Evolutionary conservation across 2,329 filamentous ascomycete genomes (phyloP), one percentile per base, ranked within the genome.

Genomic region (Cercospora sp.): DNA sequence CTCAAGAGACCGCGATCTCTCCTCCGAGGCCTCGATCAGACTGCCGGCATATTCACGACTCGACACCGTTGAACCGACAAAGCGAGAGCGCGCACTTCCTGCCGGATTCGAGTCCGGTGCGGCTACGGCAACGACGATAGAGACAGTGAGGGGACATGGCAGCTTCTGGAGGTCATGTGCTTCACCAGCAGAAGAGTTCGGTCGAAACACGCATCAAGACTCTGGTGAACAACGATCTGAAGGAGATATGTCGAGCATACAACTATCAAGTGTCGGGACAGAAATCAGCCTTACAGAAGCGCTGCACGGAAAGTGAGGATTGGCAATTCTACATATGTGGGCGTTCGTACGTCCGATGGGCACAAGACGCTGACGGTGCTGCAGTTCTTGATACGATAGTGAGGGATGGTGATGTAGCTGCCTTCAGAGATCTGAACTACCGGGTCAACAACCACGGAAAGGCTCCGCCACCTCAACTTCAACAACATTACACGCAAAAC

Each of bases 201-300:
- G 58, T 77, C 20, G 74, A 75, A 58, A 69, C 74, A n/a, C 70
- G 70, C 31, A 72, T 79, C 65, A 87, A 87, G 75, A 84, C 80
- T 8, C 79, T 89, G 63, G 82, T 88, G 64, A 89, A 88, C 76
- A 83, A 82, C 68, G 89, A 94, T 74, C 86, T 97, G 60, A 91
- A 93, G 74, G 85, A 85, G 63, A 90, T 98, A 72, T 91, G 94
- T 76, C 86, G 88, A 70, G 83, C 87, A 69, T 92, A 96, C 81
- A 87, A 89, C 58, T 83, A 96, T 39, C 86, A 87, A 72, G 90
- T 92, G 69, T 91, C 90, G 30, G 95, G 95, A 20, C 90, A 95
- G 75, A 99, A 99, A 83, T 87, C 89, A 36, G 87, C 91, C 51
- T 83, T 98, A 68, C 93, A 97, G 80, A 82, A 83, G 67, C 90